Conservation (phyloP, 2,329 filamentous ascomycete species). For the Colletotrichum sp. region DNA sequence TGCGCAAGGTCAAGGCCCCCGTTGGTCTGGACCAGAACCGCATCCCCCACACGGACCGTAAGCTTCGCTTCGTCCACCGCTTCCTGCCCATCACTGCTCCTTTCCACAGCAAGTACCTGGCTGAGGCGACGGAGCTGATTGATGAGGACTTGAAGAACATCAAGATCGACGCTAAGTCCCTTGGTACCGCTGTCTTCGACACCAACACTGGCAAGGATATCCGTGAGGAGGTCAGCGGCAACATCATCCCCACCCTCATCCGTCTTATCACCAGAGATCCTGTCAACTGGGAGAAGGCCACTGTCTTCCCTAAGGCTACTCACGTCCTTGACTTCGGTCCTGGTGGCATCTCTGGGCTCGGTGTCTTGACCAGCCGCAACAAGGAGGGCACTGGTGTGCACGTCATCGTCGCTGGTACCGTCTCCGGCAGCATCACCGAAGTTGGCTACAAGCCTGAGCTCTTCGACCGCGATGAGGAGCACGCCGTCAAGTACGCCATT, state of each 20-base stretch:
- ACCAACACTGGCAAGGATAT: constrained; percentile 90
- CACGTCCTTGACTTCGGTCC: constrained; percentile 97
- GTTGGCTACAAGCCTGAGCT: constrained; percentile 98
- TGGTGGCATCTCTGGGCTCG: constrained; percentile 94
- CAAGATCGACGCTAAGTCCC: constrained; percentile 71
- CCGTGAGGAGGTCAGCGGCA: constrained; percentile 69
- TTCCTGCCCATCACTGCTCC: constrained; percentile 97
- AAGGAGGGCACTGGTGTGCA: constrained; percentile 98
- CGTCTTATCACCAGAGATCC: constrained; percentile 94
- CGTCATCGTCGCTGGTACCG: constrained; percentile 92
- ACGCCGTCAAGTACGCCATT: constrained; percentile 91
- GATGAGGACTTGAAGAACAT: constrained; percentile 87
- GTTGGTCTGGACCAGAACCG: constrained; percentile 97
- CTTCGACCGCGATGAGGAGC: constrained; percentile 93
- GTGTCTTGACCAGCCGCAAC: constrained; percentile 95
- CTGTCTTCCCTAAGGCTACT: constrained; percentile 86
- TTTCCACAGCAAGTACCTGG: constrained; percentile 96
- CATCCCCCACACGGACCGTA: constrained; percentile 93
- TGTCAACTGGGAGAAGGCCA: constrained; percentile 96
- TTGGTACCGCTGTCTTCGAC: constrained; percentile 87
- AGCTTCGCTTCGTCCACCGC: constrained; percentile 94
- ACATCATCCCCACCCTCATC: constrained; percentile 85
- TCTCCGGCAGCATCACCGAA: constrained; percentile 87
- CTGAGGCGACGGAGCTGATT: constrained; percentile 80
- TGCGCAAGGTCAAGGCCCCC: constrained; percentile 95